phyloP scores from a whole-genome alignment of 2,329 filamentous ascomycete genomes.

The Aspergillus sp. region DNA sequence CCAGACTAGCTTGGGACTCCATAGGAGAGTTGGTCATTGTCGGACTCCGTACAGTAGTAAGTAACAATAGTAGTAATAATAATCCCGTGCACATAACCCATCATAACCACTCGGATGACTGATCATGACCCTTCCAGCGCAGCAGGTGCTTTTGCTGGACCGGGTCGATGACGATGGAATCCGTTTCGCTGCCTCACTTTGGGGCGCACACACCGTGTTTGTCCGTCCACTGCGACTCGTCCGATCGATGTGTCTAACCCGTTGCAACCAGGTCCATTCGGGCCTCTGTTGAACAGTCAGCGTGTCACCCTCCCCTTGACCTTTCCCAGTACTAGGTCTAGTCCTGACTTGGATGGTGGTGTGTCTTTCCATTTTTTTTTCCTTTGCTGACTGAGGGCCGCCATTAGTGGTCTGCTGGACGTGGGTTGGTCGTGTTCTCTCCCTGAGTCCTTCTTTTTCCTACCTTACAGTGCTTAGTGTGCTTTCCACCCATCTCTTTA shows the following conservation, averaged over 20 bases:
- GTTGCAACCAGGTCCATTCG: constrained; percentile 5
- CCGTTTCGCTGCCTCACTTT: constrained; percentile 46
- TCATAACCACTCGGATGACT: constrained; percentile 16
- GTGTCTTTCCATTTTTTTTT: no score
- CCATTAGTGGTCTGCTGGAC: not conserved
- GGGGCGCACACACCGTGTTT: constrained; percentile 13
- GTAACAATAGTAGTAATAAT: not conserved
- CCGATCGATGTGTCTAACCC: constrained; percentile 9
- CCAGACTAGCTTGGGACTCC: no score
- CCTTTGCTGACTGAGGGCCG: not conserved
- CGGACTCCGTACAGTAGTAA: no score
- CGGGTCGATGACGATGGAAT: constrained; percentile 28
- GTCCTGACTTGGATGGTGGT: not conserved
- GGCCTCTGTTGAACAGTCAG: constrained; percentile 13
- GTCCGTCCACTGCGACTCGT: constrained; percentile 10
- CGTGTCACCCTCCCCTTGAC: constrained; percentile 13
- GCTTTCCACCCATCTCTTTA: not conserved
- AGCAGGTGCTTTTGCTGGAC: constrained; percentile 21
- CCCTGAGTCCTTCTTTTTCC: no score
- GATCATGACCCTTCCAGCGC: constrained; percentile 11
- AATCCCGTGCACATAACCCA: constrained; percentile 5
- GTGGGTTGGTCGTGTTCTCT: not conserved
- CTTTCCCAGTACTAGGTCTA: not conserved
- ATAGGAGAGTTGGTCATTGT: no score
- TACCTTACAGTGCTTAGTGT: not conserved